Conservation (phyloP, 768 basidiomycete genomes). For the Dentipellis sp. region DNA sequence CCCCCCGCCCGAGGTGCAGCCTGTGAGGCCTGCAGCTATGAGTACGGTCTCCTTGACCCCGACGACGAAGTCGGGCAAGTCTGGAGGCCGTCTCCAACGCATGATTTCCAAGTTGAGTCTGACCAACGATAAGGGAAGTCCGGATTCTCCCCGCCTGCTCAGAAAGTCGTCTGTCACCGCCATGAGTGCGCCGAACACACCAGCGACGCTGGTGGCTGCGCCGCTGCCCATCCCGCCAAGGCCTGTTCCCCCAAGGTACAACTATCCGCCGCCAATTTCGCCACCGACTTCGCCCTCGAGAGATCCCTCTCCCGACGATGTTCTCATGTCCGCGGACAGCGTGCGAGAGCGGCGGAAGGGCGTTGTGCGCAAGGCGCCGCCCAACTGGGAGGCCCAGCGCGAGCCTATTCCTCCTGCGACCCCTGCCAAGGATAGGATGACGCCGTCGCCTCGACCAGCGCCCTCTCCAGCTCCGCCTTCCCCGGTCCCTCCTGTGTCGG, state of each 20-base stretch:
- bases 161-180: conserved; percentile 7
- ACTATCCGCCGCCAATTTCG: conserved; percentile 6
- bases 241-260: conserved; percentile 10
- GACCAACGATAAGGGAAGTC: conserved; percentile 19
- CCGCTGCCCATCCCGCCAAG: conserved; percentile 6
- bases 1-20: conserved; percentile 33
- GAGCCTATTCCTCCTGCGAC: neutral
- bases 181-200: conserved; percentile 17
- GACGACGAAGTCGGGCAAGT: conserved; percentile 22
- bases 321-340: neutral
- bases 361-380: conserved; percentile 19
- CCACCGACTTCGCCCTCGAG: conserved; percentile 11
- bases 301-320: conserved; percentile 5
- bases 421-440: neutral
- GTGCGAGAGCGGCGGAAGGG: conserved; percentile 18
- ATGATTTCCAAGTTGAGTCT: conserved; percentile 73
- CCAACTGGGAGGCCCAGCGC: conserved; percentile 19
- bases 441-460: neutral
- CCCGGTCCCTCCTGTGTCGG: neutral
- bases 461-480: neutral
- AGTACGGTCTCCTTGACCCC: conserved; percentile 11
- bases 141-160: conserved; percentile 23
- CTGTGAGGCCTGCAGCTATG: conserved; percentile 5
- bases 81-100: conserved; percentile 56
- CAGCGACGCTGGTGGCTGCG: neutral